A percentile compares a stretch with the other conserved stretches of the same genome.
phyloP scores from a whole-genome alignment of 306 rosid genomes.

The Citrullus mucosospermus region DNA sequence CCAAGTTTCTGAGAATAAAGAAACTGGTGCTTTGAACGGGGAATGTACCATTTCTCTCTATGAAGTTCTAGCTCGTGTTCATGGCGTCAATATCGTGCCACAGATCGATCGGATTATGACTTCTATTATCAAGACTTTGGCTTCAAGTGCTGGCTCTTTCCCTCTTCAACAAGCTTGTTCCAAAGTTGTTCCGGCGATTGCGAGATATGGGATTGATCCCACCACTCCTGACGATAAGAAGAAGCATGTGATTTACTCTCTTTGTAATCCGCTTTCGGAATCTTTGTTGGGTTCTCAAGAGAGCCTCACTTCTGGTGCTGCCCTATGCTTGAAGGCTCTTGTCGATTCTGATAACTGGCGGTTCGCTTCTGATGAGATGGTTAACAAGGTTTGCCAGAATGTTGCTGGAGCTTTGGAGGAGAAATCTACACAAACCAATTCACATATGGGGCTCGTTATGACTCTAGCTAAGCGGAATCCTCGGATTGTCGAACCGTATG shows the following conservation, averaged over 20 bases:
- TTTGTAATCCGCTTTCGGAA: slow-evolving; percentile 64
- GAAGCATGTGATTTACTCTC: slow-evolving; percentile 45
- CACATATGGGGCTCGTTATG: slow-evolving; percentile 76
- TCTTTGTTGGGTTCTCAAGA: slow-evolving; percentile 65
- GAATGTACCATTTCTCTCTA: slow-evolving; percentile 71
- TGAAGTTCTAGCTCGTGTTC: slow-evolving; percentile 83
- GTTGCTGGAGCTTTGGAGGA: slow-evolving; percentile 69
- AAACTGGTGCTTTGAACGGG: slow-evolving; percentile 51
- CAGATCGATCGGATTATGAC: slow-evolving; percentile 58
- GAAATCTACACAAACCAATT: slow-evolving; percentile 53
- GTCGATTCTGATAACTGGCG: slow-evolving; percentile 92
- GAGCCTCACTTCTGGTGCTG: slow-evolving; percentile 69
- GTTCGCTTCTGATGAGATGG: slow-evolving; percentile 74
- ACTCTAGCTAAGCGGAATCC: slow-evolving; percentile 71
- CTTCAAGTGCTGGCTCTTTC: slow-evolving; percentile 75
- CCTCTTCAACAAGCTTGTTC: slow-evolving; percentile 92
- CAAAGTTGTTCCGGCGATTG: slow-evolving; percentile 74
- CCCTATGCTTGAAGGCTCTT: slow-evolving; percentile 75
- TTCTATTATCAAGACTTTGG: slow-evolving; percentile 62
- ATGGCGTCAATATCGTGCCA: slow-evolving; percentile 71
- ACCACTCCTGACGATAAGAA: slow-evolving; percentile 63
- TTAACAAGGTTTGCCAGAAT: slow-evolving; percentile 72
- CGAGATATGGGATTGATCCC: slow-evolving; percentile 84
- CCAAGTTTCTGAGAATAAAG: slow-evolving; percentile 85
- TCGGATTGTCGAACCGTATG: slow-evolving; percentile 72